Evolutionary conservation across 306 rosid species (phyloP).

Genomic region (Lithocarpus polystachyus): DNA sequence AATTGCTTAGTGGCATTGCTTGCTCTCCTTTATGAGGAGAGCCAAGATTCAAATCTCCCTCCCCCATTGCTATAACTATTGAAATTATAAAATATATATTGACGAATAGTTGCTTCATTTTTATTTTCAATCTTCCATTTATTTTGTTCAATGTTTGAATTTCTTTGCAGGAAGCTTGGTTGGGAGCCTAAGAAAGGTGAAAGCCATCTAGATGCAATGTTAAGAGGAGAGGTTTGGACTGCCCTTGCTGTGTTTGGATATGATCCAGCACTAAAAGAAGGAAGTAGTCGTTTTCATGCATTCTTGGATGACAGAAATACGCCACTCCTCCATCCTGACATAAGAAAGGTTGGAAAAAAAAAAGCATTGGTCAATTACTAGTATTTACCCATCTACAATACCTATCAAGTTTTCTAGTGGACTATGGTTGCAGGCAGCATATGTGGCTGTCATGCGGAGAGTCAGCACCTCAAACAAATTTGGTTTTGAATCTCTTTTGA

Average conservation of each 20-base stretch:
- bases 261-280: conserved; percentile 72
- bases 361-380: conserved; percentile 11
- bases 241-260: conserved; percentile 75
- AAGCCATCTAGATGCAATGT: conserved; percentile 75
- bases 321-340: conserved; percentile 82
- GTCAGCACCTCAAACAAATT: conserved; percentile 50
- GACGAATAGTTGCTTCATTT: background rate
- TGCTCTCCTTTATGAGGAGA: too few species aligned
- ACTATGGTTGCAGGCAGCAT: conserved; percentile 65
- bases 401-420: conserved; percentile 25
- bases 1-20: too few species aligned
- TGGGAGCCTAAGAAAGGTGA: conserved; percentile 77
- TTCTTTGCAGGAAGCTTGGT: conserved; percentile 77
- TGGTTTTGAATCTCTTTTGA: conserved; percentile 73
- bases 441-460: conserved; percentile 73
- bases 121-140: background rate
- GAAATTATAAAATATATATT: too few species aligned
- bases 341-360: conserved; percentile 62
- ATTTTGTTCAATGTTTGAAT: background rate
- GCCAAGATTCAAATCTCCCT: too few species aligned
- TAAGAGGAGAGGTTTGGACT: conserved; percentile 90
- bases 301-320: conserved; percentile 79
- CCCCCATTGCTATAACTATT: too few species aligned
- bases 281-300: conserved; percentile 64
- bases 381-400: conserved; percentile 7